These are phyloP conservation scores for Orbilia brochopaga DNA, from an alignment of 2,329 filamentous ascomycete species.

Conservation along the genomic window DNA sequence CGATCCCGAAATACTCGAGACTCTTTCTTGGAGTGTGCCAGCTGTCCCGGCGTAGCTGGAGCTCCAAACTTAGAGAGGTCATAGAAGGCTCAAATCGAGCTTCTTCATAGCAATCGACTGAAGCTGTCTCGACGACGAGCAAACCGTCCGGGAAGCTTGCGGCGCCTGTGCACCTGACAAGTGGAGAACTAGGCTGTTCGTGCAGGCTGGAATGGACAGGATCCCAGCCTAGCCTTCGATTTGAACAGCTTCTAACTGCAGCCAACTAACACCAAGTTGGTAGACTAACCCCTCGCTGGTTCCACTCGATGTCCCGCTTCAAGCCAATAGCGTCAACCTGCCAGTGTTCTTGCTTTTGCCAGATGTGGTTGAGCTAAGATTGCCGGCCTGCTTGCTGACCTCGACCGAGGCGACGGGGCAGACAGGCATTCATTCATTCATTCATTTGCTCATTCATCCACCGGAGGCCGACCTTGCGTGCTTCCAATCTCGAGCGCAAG, in stretches of 20 bases:
- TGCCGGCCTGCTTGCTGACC: conserved; percentile 39
- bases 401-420: conserved; percentile 24
- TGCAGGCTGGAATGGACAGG: neutral
- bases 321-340: conserved; percentile 20
- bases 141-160: no score
- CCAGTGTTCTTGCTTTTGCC: conserved; percentile 35
- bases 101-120: no score
- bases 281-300: conserved; percentile 37
- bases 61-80: no score
- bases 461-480: neutral
- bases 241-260: conserved; percentile 5
- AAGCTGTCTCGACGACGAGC: no score
- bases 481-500: neutral
- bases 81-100: no score
- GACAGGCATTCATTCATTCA: no score
- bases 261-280: conserved; percentile 25
- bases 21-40: no score
- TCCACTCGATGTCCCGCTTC: conserved; percentile 30
- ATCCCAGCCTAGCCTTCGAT: neutral
- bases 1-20: no score
- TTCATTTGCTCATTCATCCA: no score
- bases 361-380: conserved; percentile 8
- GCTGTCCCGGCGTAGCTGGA: no score
- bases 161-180: no score
- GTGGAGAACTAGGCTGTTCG: no score